A percentile compares a stretch with the other conserved stretches of the same genome.
Evolutionary conservation across 768 basidiomycete species (phyloP).

Genomic region (Lactarius indigo): DNA sequence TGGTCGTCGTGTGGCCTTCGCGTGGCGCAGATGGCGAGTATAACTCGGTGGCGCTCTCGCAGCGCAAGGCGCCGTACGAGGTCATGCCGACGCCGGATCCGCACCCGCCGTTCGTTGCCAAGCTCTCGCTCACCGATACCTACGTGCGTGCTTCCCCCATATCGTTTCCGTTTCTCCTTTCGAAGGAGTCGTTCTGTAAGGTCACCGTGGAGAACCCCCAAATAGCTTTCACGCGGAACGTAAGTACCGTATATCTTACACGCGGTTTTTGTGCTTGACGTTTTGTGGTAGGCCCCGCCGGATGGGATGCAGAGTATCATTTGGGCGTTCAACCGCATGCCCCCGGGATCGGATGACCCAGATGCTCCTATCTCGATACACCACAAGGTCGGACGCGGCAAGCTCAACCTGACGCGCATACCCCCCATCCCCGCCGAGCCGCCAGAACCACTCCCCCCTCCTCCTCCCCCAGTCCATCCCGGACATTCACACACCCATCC

Average conservation of each 20-base stretch:
- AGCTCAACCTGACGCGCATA: constrained; percentile 44
- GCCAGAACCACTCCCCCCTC: background rate
- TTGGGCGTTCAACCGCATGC: constrained; percentile 51
- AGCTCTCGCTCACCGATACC: constrained; percentile 33
- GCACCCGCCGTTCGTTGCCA: constrained; percentile 51
- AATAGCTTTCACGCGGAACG: constrained; percentile 17
- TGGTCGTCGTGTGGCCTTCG: constrained; percentile 76
- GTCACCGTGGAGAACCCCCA: constrained; percentile 12
- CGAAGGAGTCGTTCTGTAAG: too few species aligned
- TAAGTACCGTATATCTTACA: too few species aligned
- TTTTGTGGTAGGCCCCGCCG: constrained; percentile 41
- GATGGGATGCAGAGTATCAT: constrained; percentile 47
- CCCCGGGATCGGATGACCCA: constrained; percentile 43
- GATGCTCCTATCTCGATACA: constrained; percentile 51
- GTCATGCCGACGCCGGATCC: constrained; percentile 54
- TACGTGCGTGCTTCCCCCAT: too few species aligned
- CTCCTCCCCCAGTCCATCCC: too few species aligned
- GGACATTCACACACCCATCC: background rate
- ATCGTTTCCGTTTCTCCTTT: background rate
- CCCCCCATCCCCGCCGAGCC: constrained; percentile 30
- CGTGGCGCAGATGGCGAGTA: constrained; percentile 39
- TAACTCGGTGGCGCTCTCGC: constrained; percentile 54
- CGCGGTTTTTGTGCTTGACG: too few species aligned
- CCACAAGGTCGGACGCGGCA: constrained; percentile 39
- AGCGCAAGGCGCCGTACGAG: constrained; percentile 50